Conservation (phyloP, 2,329 filamentous ascomycete genomes). For the Clonostachys solani region DNA sequence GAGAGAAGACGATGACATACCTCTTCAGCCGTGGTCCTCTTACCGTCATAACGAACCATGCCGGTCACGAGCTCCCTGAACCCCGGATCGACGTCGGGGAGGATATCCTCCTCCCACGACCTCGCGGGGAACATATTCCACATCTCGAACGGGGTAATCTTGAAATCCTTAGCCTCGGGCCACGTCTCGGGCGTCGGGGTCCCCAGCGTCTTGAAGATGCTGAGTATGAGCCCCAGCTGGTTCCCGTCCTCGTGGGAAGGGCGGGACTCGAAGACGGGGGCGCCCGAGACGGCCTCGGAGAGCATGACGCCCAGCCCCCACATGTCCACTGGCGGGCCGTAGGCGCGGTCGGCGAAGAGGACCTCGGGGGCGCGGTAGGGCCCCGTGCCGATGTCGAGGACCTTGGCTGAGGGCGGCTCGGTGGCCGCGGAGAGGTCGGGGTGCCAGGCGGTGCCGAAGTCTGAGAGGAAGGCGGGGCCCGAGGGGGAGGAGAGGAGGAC, state of each 20-base stretch:
- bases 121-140: slow-evolving; percentile 70
- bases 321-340: slow-evolving; percentile 73
- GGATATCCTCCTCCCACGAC: slow-evolving; percentile 60
- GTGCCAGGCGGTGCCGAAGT: slow-evolving; percentile 92
- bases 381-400: slow-evolving; percentile 90
- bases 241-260: slow-evolving; percentile 73
- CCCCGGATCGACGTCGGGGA: slow-evolving; percentile 54
- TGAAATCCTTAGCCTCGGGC: slow-evolving; percentile 71
- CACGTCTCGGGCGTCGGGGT: slow-evolving; percentile 77
- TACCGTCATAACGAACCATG: slow-evolving; percentile 70
- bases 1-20: slow-evolving; percentile 11
- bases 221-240: slow-evolving; percentile 84
- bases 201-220: slow-evolving; percentile 87
- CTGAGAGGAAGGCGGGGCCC: slow-evolving; percentile 75
- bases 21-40: slow-evolving; percentile 59
- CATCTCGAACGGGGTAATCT: slow-evolving; percentile 81
- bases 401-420: slow-evolving; percentile 69
- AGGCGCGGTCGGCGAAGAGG: slow-evolving; percentile 76
- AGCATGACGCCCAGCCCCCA: slow-evolving; percentile 86
- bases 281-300: slow-evolving; percentile 62
- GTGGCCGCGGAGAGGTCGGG: slow-evolving; percentile 49
- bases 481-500: slow-evolving; percentile 65
- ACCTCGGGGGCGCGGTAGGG: slow-evolving; percentile 88
- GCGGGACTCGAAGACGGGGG: slow-evolving; percentile 78
- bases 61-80: slow-evolving; percentile 62